Evolutionary conservation across 148 eudicot species (phyloP).

Genomic region (Silene conica): DNA sequence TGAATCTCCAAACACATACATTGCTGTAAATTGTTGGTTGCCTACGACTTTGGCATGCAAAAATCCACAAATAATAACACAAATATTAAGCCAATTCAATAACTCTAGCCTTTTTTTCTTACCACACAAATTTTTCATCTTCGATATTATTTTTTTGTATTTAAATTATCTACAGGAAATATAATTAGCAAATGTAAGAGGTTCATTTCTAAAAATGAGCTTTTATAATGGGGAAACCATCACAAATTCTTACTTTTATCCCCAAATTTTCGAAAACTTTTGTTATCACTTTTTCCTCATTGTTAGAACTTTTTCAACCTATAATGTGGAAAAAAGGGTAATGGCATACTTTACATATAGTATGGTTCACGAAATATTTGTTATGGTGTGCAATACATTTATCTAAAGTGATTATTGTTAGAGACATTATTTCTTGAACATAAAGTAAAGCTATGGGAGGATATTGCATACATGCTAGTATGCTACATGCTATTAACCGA

Average conservation of each 20-base stretch:
- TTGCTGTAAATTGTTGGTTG: constrained; percentile 46
- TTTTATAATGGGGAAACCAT: background rate
- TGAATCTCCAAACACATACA: constrained; percentile 81
- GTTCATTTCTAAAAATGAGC: background rate
- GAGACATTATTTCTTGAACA: too few species aligned
- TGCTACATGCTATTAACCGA: background rate
- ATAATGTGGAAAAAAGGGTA: background rate
- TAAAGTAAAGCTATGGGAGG: background rate
- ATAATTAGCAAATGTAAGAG: background rate
- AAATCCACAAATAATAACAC: constrained; percentile 21
- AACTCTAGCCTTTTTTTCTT: background rate
- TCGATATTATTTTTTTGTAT: background rate
- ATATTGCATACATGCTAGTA: background rate
- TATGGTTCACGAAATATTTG: background rate
- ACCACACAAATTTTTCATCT: constrained; percentile 19
- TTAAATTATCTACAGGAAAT: background rate
- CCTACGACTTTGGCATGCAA: constrained; percentile 10
- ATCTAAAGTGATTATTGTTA: background rate
- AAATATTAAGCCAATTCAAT: background rate
- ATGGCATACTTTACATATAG: background rate
- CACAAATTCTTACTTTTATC: constrained; percentile 13
- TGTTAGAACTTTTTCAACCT: background rate
- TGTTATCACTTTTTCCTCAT: background rate
- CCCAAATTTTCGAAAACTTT: constrained; percentile 7
- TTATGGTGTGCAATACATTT: background rate